Evolutionary conservation across 805 yeast genomes (phyloP), one percentile per base, ranked within the genome.

Genomic region (Millerozyma miso): DNA sequence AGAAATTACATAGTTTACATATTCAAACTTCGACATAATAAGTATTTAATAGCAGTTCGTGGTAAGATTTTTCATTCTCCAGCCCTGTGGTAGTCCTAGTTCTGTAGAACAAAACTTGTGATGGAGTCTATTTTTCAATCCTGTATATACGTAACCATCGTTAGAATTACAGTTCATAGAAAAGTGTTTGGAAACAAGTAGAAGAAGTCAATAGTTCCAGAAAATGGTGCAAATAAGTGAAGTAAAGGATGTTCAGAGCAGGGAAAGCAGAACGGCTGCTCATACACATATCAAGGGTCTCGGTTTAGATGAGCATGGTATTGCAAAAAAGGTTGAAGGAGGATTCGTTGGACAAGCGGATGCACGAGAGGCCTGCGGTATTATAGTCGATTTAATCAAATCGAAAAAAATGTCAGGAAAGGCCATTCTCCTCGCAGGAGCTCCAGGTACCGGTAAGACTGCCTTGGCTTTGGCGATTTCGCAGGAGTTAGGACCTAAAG

Each of bases 361-460:
- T 43, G 93, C 93, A 15, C 73, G 93, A 63, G 90, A 83, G 67
- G 98, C 97, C 0, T 89, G 96, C 59, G 99, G 99, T 50, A 84
- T 93, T 42, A 79, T 93, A 49, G 95, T 91, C 33, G 97, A 93
- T 65, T 74, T 93, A 67, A 88, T 93, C 69, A 90, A 89, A 66
- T 83, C 87, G 26, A 88, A 88, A 56, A 88, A 83, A 64, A 85
- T 93, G 83, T 85, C 95, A 40, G 99, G 99, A 20, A 86, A 91
- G 58, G 98, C 97, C n/a, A 81, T 93, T 40, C 67, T 93, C 46
- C 74, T 93, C 42, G 98, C 99, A 0, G 99, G 99, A 40, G 95
- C 96, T 4, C 98, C 99, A 7, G 97, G 98, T 0, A 91, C 98
- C 4, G 99, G 99, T 60, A 93, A 93, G 63, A 93, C 99, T 2